A percentile compares a stretch with the other conserved stretches of the same genome.
phyloP scores from a whole-genome alignment of 257 asterid species.

The Craterostigma plantagineum region DNA sequence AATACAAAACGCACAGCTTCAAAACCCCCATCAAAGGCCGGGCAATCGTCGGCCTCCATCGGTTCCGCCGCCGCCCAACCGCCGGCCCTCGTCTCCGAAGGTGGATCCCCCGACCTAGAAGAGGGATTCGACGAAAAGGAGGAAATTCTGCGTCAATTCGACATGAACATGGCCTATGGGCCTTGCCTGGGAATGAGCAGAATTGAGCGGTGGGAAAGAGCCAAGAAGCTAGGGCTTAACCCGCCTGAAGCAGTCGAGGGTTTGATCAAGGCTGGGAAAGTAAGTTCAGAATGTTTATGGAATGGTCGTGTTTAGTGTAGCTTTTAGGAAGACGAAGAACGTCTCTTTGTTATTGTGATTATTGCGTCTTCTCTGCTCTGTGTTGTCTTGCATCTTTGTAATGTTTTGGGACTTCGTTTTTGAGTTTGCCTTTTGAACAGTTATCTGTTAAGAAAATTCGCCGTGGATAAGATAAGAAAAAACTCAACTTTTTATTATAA shows the following conservation, averaged over 20 bases:
- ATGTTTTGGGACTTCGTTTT: no score
- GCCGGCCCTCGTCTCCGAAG: constrained; percentile 31
- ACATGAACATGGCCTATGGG: constrained; percentile 68
- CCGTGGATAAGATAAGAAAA: no score
- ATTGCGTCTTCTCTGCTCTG: no score
- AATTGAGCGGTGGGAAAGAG: constrained; percentile 64
- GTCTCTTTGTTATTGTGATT: no score
- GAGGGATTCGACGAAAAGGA: constrained; percentile 42
- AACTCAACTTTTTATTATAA: no score
- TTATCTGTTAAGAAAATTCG: no score
- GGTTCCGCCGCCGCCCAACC: constrained; percentile 44
- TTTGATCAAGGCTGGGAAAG: constrained; percentile 25
- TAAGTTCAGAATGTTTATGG: constrained; percentile 41
- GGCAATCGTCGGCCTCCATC: constrained; percentile 21
- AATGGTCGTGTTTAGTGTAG: constrained; percentile 39
- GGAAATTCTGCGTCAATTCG: constrained; percentile 51
- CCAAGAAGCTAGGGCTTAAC: constrained; percentile 32
- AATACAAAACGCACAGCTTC: neutral
- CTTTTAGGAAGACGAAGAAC: no score
- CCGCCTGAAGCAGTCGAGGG: constrained; percentile 39
- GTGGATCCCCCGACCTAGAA: constrained; percentile 52
- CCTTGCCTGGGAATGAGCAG: constrained; percentile 74
- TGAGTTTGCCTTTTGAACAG: no score
- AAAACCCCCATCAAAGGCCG: no score
- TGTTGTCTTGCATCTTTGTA: no score